Conservation (phyloP, 2,329 filamentous ascomycete genomes). For the Colletotrichum sidae region DNA sequence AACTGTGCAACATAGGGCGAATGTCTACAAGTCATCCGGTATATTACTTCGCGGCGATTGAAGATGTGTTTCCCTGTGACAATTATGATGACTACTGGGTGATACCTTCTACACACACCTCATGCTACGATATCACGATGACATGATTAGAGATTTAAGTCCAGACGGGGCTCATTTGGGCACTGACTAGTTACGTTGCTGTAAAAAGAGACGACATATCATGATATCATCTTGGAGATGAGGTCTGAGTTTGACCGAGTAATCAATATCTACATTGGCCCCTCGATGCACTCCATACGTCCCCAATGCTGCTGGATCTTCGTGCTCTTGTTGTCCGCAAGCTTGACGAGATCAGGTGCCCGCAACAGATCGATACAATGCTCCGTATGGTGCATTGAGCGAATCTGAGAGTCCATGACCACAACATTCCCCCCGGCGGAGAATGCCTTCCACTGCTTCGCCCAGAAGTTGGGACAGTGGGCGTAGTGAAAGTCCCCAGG, state of each 20-base stretch:
- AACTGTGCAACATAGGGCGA: accelerated
- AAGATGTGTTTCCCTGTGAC: too few relatives aligned
- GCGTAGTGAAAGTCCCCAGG: conserved; percentile 4
- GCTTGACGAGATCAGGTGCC: background rate
- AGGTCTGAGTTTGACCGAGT: too few relatives aligned
- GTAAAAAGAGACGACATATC: too few relatives aligned
- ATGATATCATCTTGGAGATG: too few relatives aligned
- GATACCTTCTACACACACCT: too few relatives aligned
- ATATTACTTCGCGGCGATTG: too few relatives aligned
- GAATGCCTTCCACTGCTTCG: conserved; percentile 5
- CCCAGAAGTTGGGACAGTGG: conserved; percentile 1
- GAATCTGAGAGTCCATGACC: background rate
- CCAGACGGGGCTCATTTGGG: too few relatives aligned
- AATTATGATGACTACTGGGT: too few relatives aligned
- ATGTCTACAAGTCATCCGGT: too few relatives aligned
- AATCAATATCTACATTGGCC: background rate
- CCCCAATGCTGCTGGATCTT: background rate
- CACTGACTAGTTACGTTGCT: too few relatives aligned
- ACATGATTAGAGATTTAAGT: too few relatives aligned
- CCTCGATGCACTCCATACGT: background rate
- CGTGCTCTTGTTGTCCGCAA: background rate
- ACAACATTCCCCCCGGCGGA: background rate
- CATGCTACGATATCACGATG: too few relatives aligned
- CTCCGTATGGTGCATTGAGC: background rate
- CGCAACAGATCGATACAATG: background rate